A percentile compares a stretch with the other conserved stretches of the same genome.
Conservation (phyloP, 257 asterid genomes). For the Solanum pinnatisectum region DNA sequence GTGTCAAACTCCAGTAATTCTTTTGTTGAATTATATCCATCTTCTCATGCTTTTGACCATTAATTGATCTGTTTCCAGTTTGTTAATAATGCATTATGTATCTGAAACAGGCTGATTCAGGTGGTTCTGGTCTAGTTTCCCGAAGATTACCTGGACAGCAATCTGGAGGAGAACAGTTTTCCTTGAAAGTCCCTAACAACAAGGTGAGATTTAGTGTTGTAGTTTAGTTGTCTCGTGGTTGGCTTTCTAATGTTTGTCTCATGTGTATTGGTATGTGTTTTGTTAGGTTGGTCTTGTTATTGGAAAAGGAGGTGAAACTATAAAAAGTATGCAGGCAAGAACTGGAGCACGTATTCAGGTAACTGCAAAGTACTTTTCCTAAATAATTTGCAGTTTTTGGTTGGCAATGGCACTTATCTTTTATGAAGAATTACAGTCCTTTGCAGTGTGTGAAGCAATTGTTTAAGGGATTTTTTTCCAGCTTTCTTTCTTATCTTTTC, state of each 20-base stretch:
- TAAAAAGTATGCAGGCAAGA: constrained; percentile 67
- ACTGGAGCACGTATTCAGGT: constrained; percentile 97
- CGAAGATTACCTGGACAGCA: constrained; percentile 10
- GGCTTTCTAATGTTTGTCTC: background rate
- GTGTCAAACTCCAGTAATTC: background rate
- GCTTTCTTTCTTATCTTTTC: background rate
- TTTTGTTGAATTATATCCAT: background rate
- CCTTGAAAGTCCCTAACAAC: constrained; percentile 6
- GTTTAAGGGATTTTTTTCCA: background rate
- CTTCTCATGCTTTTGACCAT: background rate
- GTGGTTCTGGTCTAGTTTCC: constrained; percentile 9
- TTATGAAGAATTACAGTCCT: background rate
- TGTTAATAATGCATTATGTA: background rate
- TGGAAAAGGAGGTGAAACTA: constrained; percentile 92
- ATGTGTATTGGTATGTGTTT: background rate
- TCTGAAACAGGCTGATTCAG: constrained; percentile 11
- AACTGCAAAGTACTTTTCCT: constrained; percentile 8
- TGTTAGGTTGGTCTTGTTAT: constrained; percentile 72
- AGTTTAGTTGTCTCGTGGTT: background rate
- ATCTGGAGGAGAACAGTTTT: constrained; percentile 5
- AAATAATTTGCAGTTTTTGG: background rate
- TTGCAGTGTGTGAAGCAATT: background rate
- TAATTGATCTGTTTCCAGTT: background rate
- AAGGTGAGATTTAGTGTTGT: background rate
- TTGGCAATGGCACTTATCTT: background rate